Evolutionary conservation across 331 rosid species (phyloP).

Genomic region (Acacia concinna): DNA sequence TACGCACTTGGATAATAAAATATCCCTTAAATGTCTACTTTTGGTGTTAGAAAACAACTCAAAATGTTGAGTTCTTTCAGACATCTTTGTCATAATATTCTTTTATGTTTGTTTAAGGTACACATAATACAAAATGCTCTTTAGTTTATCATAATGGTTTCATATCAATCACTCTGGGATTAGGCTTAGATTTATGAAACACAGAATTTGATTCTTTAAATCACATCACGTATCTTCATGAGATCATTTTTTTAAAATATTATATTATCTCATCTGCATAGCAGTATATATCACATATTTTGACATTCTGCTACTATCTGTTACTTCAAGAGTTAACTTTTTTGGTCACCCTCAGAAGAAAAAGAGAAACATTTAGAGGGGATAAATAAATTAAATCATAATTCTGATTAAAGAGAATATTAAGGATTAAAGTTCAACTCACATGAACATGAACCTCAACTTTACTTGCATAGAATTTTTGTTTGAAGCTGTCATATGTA

Average conservation of each 20-base stretch:
- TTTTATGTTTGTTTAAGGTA: constrained; percentile 32
- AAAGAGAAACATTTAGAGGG: not conserved
- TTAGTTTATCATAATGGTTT: constrained; percentile 26
- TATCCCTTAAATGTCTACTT: constrained; percentile 16
- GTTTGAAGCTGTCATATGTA: not conserved
- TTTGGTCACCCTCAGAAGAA: not conserved
- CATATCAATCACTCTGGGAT: constrained; percentile 15
- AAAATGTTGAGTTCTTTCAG: constrained; percentile 23
- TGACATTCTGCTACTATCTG: constrained; percentile 5
- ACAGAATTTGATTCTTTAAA: constrained; percentile 51
- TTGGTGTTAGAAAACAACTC: not conserved
- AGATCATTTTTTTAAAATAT: constrained; percentile 20
- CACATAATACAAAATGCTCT: constrained; percentile 32
- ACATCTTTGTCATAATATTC: constrained; percentile 38
- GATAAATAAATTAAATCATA: not conserved
- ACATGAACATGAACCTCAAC: not conserved
- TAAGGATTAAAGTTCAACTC: not conserved
- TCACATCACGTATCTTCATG: constrained; percentile 36
- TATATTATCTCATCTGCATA: not conserved
- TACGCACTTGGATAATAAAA: constrained; percentile 24
- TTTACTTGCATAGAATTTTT: not conserved
- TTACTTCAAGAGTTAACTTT: constrained; percentile 1
- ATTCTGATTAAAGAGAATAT: not conserved
- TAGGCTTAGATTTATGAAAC: constrained; percentile 23
- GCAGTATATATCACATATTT: constrained; percentile 23